Base-by-base conservation (phyloP, 352 stramenopile species). In the Globisporangium acanthophoron region DNA sequence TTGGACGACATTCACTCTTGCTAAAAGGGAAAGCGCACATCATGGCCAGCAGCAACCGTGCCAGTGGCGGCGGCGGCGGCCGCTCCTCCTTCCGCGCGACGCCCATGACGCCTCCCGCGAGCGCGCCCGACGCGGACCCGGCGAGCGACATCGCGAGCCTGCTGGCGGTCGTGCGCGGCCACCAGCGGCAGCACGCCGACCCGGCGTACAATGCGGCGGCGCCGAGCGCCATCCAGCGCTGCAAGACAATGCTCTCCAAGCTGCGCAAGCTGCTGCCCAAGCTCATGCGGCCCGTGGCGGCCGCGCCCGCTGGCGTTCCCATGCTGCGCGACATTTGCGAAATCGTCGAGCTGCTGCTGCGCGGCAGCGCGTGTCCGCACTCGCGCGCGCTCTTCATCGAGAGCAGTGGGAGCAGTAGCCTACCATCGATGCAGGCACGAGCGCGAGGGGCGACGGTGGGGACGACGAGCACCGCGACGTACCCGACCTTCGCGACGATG, bases 241-340 rank as follows among this genome's bases (percentile, higher is more conserved):
- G 80, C 72, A 87, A 84, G 49, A 82, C 70, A 1, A 79, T 88
- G 74, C 62, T 90, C 51, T 76, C 71, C 13, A 90, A 90, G 59
- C 61, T 87, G 48, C 71, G 76, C 15, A 88, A 84, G 40, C 58
- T 90, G 27, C 64, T 90, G 45, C 80, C 78, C 16, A 88, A 87
- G 60, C 65, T 90, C 47, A 80, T 88, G 76, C 71, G 74, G 0
- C 66, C 71, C 0, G 74, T 90, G 41, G 64, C 71, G 31, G 63
- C 63, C 4, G 56, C 81, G n/a, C 31, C 71, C 7, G 62, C 47
- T 18, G 75, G 71, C 0, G 66, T 72, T 0, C 56, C 64, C 8
- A 73, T 87, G 20, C 60, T 90, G n/a, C 59, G 70, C 8, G 69
- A 84, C 13, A 27, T 90, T 15, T 90, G 80, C 20, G 69, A 85